These are phyloP conservation scores for Silybum marianum DNA, from an alignment of 129 eudicot species.

Conservation along the genomic window DNA sequence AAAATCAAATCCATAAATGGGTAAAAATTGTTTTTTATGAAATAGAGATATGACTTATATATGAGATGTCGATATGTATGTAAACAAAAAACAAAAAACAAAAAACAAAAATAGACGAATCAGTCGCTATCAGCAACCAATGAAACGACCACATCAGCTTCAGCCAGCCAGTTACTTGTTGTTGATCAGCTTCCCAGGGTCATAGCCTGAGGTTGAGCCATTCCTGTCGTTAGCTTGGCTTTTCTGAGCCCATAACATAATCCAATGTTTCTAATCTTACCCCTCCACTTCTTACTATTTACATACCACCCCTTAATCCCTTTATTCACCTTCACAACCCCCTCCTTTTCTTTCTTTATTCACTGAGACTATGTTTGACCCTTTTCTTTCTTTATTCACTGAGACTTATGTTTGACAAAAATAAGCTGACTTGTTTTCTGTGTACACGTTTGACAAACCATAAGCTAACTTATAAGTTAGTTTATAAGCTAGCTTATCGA, in stretches of 20 bases:
- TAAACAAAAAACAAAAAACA: background rate
- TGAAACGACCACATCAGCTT: background rate
- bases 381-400: too few species aligned
- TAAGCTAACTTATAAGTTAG: too few species aligned
- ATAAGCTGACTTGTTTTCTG: too few species aligned
- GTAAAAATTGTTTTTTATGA: background rate
- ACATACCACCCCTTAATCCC: background rate
- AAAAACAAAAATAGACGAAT: background rate
- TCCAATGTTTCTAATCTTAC: slow-evolving; percentile 11
- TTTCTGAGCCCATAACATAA: slow-evolving; percentile 32
- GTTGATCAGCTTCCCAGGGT: slow-evolving; percentile 2
- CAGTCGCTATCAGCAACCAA: background rate
- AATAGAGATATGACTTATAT: background rate
- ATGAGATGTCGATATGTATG: background rate
- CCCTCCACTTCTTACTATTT: background rate
- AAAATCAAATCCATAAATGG: too few species aligned
- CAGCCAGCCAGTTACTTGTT: slow-evolving; percentile 5
- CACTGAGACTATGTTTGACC: too few species aligned
- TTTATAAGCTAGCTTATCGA: too few species aligned
- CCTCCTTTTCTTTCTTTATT: slow-evolving; percentile 2
- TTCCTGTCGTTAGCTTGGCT: slow-evolving; percentile 28
- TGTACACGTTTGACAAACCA: too few species aligned
- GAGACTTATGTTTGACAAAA: too few species aligned
- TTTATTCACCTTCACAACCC: background rate
- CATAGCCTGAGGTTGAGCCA: slow-evolving; percentile 13